Percentiles rank a stretch among this genome's conserved stretches.
phyloP scores from a whole-genome alignment of 1,139 yeast genomes.

The Pichia sorboxylosa region DNA sequence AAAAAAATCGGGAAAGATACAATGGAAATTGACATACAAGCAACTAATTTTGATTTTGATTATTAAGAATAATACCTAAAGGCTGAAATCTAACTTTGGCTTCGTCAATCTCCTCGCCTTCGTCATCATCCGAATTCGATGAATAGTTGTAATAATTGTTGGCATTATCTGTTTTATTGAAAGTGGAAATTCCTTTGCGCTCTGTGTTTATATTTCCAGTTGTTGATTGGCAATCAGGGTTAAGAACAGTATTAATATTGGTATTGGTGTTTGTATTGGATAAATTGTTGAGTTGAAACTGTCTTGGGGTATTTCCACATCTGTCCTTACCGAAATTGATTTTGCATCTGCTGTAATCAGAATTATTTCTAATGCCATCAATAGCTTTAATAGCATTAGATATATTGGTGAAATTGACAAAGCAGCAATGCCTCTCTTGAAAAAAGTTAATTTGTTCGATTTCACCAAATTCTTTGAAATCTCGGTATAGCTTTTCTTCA shows the following conservation, averaged over 20 bases:
- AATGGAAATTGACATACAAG: too few species aligned
- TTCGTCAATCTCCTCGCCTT: conserved; percentile 11
- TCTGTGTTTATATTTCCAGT: not conserved
- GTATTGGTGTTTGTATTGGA: conserved; percentile 1
- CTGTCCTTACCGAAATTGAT: conserved; percentile 74
- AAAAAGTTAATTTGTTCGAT: conserved; percentile 72
- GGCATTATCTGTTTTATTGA: not conserved
- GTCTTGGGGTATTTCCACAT: conserved; percentile 68
- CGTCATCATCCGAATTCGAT: conserved; percentile 8
- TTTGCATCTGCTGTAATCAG: conserved; percentile 44
- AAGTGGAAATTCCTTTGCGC: not conserved
- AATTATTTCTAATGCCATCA: conserved; percentile 52
- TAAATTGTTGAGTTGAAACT: conserved; percentile 16
- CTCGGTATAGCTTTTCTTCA: conserved; percentile 48
- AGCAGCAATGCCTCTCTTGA: conserved; percentile 68
- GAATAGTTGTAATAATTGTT: not conserved
- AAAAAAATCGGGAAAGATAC: too few species aligned
- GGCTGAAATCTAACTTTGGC: conserved; percentile 12
- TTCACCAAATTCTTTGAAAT: conserved; percentile 63
- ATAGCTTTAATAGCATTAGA: conserved; percentile 67
- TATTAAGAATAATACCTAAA: conserved; percentile 12
- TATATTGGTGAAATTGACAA: conserved; percentile 67
- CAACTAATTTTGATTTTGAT: too few species aligned
- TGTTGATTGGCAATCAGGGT: not conserved
- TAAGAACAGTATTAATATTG: not conserved